These are phyloP conservation scores for Coffea eugenioides DNA, from an alignment of 257 asterid species.

Conservation along the genomic window DNA sequence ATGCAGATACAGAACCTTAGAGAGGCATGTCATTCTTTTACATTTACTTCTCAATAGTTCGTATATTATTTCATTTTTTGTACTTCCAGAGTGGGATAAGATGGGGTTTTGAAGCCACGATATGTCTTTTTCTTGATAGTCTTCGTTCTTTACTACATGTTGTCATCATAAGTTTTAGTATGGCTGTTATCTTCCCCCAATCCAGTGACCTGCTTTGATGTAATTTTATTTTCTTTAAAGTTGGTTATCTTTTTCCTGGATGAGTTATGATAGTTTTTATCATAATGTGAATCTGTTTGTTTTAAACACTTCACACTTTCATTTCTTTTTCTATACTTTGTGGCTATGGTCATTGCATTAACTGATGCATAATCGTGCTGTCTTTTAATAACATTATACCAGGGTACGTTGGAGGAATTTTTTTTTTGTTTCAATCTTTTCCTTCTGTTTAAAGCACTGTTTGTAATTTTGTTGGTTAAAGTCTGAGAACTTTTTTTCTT, in stretches of 20 bases:
- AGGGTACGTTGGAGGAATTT: background rate
- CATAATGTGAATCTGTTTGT: background rate
- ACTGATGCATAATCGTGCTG: background rate
- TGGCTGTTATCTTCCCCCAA: background rate
- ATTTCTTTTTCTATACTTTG: background rate
- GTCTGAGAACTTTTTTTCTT: background rate
- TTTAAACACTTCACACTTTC: background rate
- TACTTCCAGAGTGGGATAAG: background rate
- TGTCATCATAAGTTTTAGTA: background rate
- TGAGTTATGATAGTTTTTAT: background rate
- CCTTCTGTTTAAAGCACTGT: background rate
- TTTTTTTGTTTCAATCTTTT: background rate
- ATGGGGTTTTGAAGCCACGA: background rate
- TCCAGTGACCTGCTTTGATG: background rate
- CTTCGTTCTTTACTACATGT: background rate
- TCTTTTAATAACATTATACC: background rate
- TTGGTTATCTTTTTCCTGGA: background rate
- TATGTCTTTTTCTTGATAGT: background rate
- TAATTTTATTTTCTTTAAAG: background rate
- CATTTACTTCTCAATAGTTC: conserved; percentile 8
- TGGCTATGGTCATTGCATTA: background rate
- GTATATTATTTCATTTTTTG: background rate
- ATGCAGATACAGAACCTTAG: conserved; percentile 44
- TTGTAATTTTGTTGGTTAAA: background rate
- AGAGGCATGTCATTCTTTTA: conserved; percentile 42